These are phyloP conservation scores for Globisporangium apiculatum DNA, from an alignment of 352 stramenopile species.

Conservation along the genomic window DNA sequence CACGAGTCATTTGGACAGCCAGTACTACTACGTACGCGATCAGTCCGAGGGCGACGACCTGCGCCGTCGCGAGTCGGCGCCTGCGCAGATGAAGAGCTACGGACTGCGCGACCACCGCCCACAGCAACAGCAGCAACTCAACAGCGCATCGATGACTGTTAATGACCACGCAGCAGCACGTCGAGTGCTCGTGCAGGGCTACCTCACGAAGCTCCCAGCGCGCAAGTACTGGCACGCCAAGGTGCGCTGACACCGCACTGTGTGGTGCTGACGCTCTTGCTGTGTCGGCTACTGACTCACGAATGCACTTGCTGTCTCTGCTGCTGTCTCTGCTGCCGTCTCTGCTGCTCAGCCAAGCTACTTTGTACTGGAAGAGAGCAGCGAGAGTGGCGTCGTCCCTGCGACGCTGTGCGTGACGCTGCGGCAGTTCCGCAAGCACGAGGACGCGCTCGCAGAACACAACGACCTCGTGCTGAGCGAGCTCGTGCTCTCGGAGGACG, in stretches of 20 bases:
- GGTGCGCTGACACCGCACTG: constrained; percentile 8
- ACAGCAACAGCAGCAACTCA: background rate
- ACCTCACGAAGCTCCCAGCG: constrained; percentile 40
- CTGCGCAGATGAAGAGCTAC: background rate
- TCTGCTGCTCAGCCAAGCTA: constrained; percentile 23
- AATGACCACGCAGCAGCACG: constrained; percentile 3
- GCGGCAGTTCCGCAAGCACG: constrained; percentile 38
- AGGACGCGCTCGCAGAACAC: constrained; percentile 15
- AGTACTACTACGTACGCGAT: constrained; percentile 1
- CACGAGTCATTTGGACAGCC: background rate
- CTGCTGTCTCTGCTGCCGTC: background rate
- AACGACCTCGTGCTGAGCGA: constrained; percentile 27
- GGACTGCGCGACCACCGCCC: background rate
- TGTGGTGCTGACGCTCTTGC: background rate
- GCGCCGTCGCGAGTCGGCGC: constrained; percentile 1
- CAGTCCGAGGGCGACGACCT: background rate
- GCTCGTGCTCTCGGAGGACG: constrained; percentile 38
- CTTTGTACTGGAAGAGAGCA: constrained; percentile 44
- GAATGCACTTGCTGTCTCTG: background rate
- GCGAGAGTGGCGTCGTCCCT: background rate
- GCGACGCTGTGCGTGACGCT: constrained; percentile 26
- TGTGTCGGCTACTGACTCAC: background rate
- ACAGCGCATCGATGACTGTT: background rate
- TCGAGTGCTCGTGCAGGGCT: constrained; percentile 36
- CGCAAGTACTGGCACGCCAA: constrained; percentile 57